Base-by-base conservation (phyloP, 768 basidiomycete species). In the Tephrocybe sp. region DNA sequence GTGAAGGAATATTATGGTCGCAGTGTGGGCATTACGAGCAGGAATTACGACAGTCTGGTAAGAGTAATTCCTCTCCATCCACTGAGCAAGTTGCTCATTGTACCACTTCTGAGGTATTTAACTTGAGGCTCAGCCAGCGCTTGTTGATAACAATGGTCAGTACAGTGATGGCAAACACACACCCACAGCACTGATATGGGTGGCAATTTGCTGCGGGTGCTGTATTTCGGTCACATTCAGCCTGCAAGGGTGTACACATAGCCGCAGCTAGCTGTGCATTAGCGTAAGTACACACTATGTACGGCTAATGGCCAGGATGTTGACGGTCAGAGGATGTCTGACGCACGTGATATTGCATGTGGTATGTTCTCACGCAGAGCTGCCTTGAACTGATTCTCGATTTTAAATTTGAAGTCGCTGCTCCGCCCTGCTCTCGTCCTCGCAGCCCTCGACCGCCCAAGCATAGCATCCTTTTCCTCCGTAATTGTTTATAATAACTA, bases 1-100 rank as follows among this genome's bases (percentile, higher is more conserved):
- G 67, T 89, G 88, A 15, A 86, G 60, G 61, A 89, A 87, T 57
- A 89, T 85, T 48, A 89, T 75, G 0, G 84, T 86, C 11, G 84
- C 84, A 9, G 80, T 80, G 60, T 88, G 86, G 44, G 71, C 18
- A 35, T 59, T 41, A 13, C 39, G 47, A 3, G 65, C 54, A 44
- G 60, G 53, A 43, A 64, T 57, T 12, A 54, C 53, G 24, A 58
- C 50, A 9, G 51, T 35, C 45, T 51, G 58, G 12, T 36, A 28
- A 18, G 40, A 32, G 35, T 39, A 41, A 41, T n/a, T 26, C n/a
- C 48, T 35, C 24, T 58, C 53, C 54, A 59, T 61, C 15, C 16
- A 21, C 21, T 19, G 27, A 41, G 38, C 40, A 22, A 9, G 11
- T 27, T 22, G 25, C 12, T 6, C 18, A 43, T 30, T 8, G n/a